Evolutionary conservation across 495 filamentous ascomycete species (phyloP), one percentile per base, ranked within the genome.

Genomic region (Xylaria curta): DNA sequence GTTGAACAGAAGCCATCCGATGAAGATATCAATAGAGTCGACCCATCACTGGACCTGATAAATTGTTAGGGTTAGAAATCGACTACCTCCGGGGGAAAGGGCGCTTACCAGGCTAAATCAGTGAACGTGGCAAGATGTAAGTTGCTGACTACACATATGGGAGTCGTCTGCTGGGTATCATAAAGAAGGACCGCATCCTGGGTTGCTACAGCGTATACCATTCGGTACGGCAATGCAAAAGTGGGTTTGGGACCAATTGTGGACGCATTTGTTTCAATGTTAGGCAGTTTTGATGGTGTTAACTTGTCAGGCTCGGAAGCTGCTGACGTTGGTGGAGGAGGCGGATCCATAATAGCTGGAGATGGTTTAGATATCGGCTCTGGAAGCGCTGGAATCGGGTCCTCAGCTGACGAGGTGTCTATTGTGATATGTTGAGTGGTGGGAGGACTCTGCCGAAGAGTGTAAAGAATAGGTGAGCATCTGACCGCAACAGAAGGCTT

Each of bases 1-100:
- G 93, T 90, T 0, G 97, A 99, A 77, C 97, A 98, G 82, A 98
- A 99, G 0, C 97, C 97, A 78, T 99, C 97, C 0, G 97, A 97
- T 1, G 97, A 98, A 66, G 93, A 95, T 87, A 99, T 98, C 46
- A 98, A 85, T 31, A 99, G 83, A 1, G 95, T 98, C 58, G 92
- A 85, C 2, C 97, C 97, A 80, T 99, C 97, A 73, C 86, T 92
- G 1, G 97, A 97, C 95, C 95, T 98, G 72, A n/a, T 71, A 15
- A 69, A 72, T 40, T 66, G 42, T 71, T 71, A 71, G 69, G 49
- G 42, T 71, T 71, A 71, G 69, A 59, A 8, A 64, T 31, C 0
- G 15, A 10, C 42, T 15, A 47, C 5, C 4, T 21, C 26, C 3
- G 10, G 33, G 31, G 24, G 21, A 5, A 31, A 12, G 38, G 21